A percentile compares a stretch with the other conserved stretches of the same genome.
Conservation (phyloP, 768 basidiomycete genomes). For the Pleurotus citrinopileatus region DNA sequence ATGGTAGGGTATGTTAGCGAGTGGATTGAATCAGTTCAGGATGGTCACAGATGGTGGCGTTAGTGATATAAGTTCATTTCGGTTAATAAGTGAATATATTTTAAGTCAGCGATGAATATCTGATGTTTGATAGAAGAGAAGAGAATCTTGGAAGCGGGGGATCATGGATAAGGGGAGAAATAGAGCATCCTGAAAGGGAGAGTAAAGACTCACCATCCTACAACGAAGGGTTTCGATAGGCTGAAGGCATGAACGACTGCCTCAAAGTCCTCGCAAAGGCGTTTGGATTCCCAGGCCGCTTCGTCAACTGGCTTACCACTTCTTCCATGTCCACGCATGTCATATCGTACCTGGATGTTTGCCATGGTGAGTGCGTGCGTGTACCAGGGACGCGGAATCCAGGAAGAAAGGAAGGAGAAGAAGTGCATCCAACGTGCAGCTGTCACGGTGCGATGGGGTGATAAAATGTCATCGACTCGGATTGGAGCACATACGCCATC, state of each 20-base stretch:
- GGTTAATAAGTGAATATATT: background rate
- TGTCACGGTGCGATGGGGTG: too few species aligned
- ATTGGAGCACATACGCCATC: background rate
- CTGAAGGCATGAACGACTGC: constrained; percentile 23
- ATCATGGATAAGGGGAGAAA: background rate
- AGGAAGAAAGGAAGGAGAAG: too few species aligned
- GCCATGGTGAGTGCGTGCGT: background rate
- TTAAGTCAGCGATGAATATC: background rate
- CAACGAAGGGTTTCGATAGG: constrained; percentile 24
- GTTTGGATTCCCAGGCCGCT: constrained; percentile 12
- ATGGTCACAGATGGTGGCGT: background rate
- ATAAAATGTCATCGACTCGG: background rate
- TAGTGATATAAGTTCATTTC: background rate
- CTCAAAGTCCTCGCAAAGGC: constrained; percentile 17
- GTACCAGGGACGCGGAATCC: too few species aligned
- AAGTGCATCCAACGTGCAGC: too few species aligned
- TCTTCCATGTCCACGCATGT: constrained; percentile 17
- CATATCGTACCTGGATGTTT: constrained; percentile 13
- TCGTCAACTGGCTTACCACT: constrained; percentile 14
- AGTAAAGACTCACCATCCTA: constrained; percentile 30
- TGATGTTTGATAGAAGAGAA: background rate
- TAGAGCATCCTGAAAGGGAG: too few species aligned
- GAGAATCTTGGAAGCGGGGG: background rate
- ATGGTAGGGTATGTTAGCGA: too few species aligned
- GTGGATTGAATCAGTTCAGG: too few species aligned